These are phyloP conservation scores for Croton setiger DNA, from an alignment of 441 rosid species.

Conservation along the genomic window DNA sequence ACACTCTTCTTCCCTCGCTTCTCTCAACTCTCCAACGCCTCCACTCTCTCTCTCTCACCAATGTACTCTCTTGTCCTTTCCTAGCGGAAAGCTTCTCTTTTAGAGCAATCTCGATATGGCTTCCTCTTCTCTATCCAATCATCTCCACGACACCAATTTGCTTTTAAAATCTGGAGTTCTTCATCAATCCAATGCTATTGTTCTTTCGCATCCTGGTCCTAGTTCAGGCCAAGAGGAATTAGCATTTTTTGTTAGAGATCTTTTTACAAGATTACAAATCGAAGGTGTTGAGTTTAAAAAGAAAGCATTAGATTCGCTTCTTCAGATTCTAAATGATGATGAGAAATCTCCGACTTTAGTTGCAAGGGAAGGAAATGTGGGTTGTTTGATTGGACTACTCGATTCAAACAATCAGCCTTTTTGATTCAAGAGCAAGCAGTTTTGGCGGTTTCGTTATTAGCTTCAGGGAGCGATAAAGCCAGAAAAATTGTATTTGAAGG, in stretches of 20 bases:
- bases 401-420: slow-evolving; percentile 43
- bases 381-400: slow-evolving; percentile 55
- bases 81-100: slow-evolving; percentile 71
- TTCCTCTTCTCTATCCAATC: slow-evolving; percentile 53
- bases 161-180: slow-evolving; percentile 80
- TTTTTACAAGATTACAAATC: slow-evolving; percentile 72
- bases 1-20: slow-evolving; percentile 58
- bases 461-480: slow-evolving; percentile 50
- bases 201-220: slow-evolving; percentile 58
- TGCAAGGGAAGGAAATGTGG: slow-evolving; percentile 63
- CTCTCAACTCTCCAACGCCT: slow-evolving; percentile 78
- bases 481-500: slow-evolving; percentile 58
- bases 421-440: slow-evolving; percentile 63
- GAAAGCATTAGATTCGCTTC: slow-evolving; percentile 68
- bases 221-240: slow-evolving; percentile 52
- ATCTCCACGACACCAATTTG: slow-evolving; percentile 59
- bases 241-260: slow-evolving; percentile 54
- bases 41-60: slow-evolving; percentile 53
- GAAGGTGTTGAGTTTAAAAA: slow-evolving; percentile 71
- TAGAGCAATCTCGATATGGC: slow-evolving; percentile 89
- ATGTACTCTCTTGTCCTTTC: slow-evolving; percentile 45
- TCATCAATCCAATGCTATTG: slow-evolving; percentile 62
- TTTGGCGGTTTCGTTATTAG: slow-evolving; percentile 53
- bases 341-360: slow-evolving; percentile 50
- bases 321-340: slow-evolving; percentile 49